phyloP scores from a whole-genome alignment of 2,329 filamentous ascomycete genomes.

The Sporothrix pallida region DNA sequence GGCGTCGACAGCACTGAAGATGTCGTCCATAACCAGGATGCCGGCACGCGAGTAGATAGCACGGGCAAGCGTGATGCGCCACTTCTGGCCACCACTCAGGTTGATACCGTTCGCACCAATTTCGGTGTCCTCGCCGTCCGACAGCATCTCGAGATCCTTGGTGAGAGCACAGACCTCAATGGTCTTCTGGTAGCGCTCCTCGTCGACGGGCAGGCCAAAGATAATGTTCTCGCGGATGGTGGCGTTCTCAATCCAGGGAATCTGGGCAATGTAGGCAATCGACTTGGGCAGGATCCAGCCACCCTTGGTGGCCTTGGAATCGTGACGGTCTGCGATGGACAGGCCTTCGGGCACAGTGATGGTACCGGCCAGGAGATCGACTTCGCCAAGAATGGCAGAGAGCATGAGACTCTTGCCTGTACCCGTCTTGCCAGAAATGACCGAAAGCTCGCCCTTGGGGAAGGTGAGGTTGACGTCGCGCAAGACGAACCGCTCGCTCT shows the following conservation, averaged over 20 bases:
- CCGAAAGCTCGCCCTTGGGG: constrained; percentile 70
- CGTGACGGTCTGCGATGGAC: constrained; percentile 60
- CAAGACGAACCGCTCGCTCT: constrained; percentile 67
- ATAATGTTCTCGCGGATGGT: constrained; percentile 79
- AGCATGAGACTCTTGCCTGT: constrained; percentile 79
- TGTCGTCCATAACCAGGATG: constrained; percentile 79
- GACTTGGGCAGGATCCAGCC: constrained; percentile 74
- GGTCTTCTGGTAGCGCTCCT: constrained; percentile 72
- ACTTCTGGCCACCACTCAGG: constrained; percentile 81
- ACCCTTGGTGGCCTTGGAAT: constrained; percentile 63
- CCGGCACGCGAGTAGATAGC: constrained; percentile 80
- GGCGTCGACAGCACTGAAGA: constrained; percentile 82
- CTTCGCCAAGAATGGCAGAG: constrained; percentile 75
- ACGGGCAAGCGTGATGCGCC: constrained; percentile 79
- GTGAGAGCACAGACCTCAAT: constrained; percentile 73
- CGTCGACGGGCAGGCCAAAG: constrained; percentile 73
- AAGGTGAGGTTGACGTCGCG: constrained; percentile 69
- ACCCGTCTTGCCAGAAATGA: constrained; percentile 78
- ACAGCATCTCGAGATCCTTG: constrained; percentile 77
- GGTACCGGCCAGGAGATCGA: constrained; percentile 68
- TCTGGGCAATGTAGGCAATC: constrained; percentile 78
- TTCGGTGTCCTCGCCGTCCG: constrained; percentile 78
- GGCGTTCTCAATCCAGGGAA: constrained; percentile 85
- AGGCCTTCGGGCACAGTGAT: constrained; percentile 62
- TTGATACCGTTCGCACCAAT: constrained; percentile 87